Base-by-base conservation (phyloP, 805 yeast genomes). In the Suhomyces xylopsoci region DNA sequence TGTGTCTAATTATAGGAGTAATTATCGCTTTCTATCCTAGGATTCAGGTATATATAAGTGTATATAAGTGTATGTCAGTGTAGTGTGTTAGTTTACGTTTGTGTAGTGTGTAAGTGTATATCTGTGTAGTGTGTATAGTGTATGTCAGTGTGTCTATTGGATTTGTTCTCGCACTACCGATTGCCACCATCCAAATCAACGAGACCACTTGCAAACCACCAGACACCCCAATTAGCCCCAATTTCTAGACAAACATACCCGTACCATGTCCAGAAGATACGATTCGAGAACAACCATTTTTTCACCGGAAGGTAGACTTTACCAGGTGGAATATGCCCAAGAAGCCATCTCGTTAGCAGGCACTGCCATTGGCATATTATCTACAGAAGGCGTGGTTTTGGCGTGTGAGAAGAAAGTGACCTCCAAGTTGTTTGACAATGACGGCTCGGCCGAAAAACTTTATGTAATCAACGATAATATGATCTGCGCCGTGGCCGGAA, bases 231-330 rank as follows among this genome's bases (percentile, higher is more conserved):
- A 51, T 30, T 32, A n/a, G 30, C 45, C 22, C 41, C 15, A 14
- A 17, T 26, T 10, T 9, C 28, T 4, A 9, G 15, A 20, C 30
- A 20, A 28, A 30, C 51, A 43, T 44, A 34, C 44, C 34, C n/a
- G 7, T 45, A 51, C 30, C 38, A 81, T 82, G 86, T 90, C 97
- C 62, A 88, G 98, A 87, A 86, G 99, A 82, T 94, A 94, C 90
- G 99, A 94, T 75, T 88, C 97, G 56, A 84, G 99, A 81, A 94
- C 99, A 49, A 94, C 99, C 4, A 96, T 94, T 65, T 94, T 94
- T 76, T 93, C 98, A 40, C 99, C 99, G 8, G 99, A 94, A 70
- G 99, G 99, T 40, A 84, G 99, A 73, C 80, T 94, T 53, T 94
- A 94, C 74, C 99, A 94, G 75, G 93, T 91, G 19, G 99, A 94